Conservation (phyloP, 768 basidiomycete genomes). For the Tephrocybe rancida region DNA sequence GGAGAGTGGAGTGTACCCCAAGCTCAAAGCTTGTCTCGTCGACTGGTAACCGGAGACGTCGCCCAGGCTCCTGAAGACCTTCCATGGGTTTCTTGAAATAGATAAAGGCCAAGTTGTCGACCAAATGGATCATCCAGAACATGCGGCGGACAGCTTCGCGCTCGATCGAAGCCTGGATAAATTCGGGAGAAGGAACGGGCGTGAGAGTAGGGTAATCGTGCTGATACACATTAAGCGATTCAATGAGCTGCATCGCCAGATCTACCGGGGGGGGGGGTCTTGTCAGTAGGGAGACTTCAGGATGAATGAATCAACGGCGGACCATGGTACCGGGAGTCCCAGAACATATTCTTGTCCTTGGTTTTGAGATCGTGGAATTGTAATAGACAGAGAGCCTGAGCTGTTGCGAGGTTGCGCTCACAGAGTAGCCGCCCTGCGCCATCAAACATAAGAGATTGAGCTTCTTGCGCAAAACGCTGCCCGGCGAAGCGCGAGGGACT, state of each 20-base stretch:
- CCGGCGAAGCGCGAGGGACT: slow-evolving; percentile 58
- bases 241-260: slow-evolving; percentile 66
- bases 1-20: slow-evolving; percentile 56
- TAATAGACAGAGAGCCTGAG: slow-evolving; percentile 75
- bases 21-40: slow-evolving; percentile 85
- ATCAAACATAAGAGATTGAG: slow-evolving; percentile 73
- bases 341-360: slow-evolving; percentile 37
- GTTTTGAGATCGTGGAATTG: slow-evolving; percentile 65
- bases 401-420: slow-evolving; percentile 68
- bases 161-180: slow-evolving; percentile 64
- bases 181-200: slow-evolving; percentile 58
- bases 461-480: slow-evolving; percentile 59
- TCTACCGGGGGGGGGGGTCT: slow-evolving; percentile 39
- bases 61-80: slow-evolving; percentile 42
- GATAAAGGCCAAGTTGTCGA: slow-evolving; percentile 52
- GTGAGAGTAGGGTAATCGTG: slow-evolving; percentile 64
- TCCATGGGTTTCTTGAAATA: slow-evolving; percentile 48
- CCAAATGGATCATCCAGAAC: slow-evolving; percentile 76
- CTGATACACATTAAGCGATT: slow-evolving; percentile 64
- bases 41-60: slow-evolving; percentile 70
- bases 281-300: slow-evolving; percentile 20
- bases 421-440: slow-evolving; percentile 61
- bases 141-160: slow-evolving; percentile 80
- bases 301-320: slow-evolving; percentile 20
- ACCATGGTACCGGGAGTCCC: slow-evolving; percentile 56